Conservation (phyloP, 495 filamentous ascomycete genomes). For the Thermothielavioides terrestris region DNA sequence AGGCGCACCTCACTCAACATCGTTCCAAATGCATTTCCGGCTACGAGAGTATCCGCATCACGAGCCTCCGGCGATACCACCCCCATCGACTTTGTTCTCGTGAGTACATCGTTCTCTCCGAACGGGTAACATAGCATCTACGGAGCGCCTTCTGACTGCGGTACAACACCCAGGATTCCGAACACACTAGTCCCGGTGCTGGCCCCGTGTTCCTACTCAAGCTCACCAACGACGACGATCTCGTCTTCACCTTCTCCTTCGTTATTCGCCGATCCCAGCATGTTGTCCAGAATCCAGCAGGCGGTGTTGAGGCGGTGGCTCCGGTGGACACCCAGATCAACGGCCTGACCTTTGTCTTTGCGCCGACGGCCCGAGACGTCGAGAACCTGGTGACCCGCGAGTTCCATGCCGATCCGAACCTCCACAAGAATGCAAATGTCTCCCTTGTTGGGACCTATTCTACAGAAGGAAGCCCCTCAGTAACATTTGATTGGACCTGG, state of each 20-base stretch:
- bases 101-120: no score
- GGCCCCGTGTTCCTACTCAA: conserved; percentile 75
- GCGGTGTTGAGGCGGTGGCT: conserved; percentile 33
- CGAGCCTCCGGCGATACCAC: conserved; percentile 65
- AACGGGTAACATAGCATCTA: no score
- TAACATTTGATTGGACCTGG: conserved; percentile 94
- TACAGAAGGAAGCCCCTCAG: conserved; percentile 69
- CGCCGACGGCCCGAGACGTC: conserved; percentile 72
- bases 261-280: conserved; percentile 62
- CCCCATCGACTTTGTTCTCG: conserved; percentile 86
- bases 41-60: conserved; percentile 67
- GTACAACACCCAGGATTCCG: conserved; percentile 66
- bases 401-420: conserved; percentile 92
- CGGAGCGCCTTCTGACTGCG: not conserved
- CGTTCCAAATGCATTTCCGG: conserved; percentile 81
- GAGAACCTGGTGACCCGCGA: conserved; percentile 91
- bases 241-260: conserved; percentile 87
- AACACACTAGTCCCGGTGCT: conserved; percentile 46
- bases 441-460: conserved; percentile 81
- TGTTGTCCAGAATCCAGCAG: conserved; percentile 21
- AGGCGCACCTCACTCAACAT: conserved; percentile 67
- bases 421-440: conserved; percentile 95
- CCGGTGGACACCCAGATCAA: conserved; percentile 68
- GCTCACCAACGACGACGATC: conserved; percentile 80
- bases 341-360: conserved; percentile 86